Base-by-base conservation (phyloP, 2,329 filamentous ascomycete species). In the Pseudogymnoascus sp. region DNA sequence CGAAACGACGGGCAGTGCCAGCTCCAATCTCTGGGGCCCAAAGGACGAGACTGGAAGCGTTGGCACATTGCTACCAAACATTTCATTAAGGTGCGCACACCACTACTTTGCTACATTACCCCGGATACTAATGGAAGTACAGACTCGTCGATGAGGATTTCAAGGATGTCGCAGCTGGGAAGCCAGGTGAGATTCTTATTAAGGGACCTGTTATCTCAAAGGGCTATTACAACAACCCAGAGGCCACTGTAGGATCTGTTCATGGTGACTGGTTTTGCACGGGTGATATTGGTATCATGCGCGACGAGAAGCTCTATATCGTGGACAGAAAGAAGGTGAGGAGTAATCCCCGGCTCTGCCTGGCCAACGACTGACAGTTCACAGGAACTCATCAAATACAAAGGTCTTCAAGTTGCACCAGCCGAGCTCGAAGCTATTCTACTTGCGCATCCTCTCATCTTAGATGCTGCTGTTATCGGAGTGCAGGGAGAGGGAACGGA, bases 121-220 rank as follows among this genome's bases (percentile, higher is more conserved):
- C 44, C 6, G 25, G n/a, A 23, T 14, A 42, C 31, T 62, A 64
- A 62, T 36, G 3, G 5, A 62, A n/a, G 28, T 53, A 83, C 2
- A 87, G 85, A 72, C 81, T 95, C 64, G 81, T 93, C 70, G 81
- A 82, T 63, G 76, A 80, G 10, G 80, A 83, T 44, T 75, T 75
- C 12, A 79, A 75, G 2, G 81, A 84, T 65, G 76, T 86, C 60
- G 74, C 73, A 66, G 66, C 77, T 4, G 79, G 82, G 59, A 76
- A 85, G 70, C 78, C 81, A 3, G 90, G 90, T 5, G 90, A 95
- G 75, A 77, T 93, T 23, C 91, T 86, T 85, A 78, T 92, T 3
- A 80, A 82, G 1, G 88, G 83, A 0, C 90, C 89, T 1, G 90
- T 85, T 40, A 77, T 93, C 50, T 88, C 91, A 84, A 86, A 84